Percentiles rank a stretch among this genome's conserved stretches.
These are phyloP conservation scores for Heimioporus retisporus DNA, from an alignment of 1,284 basidiomycete genomes.

Conservation along the genomic window DNA sequence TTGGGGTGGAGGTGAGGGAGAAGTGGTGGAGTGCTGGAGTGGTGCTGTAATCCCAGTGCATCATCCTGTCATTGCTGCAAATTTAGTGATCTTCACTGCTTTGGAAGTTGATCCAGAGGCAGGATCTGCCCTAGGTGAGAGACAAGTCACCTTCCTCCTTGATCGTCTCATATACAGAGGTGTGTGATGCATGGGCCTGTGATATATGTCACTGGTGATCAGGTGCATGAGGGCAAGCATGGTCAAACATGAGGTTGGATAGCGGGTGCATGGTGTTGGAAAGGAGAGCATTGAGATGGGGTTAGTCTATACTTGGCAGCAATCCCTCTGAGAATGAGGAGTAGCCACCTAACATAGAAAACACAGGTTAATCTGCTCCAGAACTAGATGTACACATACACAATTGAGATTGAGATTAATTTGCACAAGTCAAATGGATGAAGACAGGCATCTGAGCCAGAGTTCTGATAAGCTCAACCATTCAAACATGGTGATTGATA, in stretches of 20 bases:
- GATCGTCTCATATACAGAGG: slow-evolving; percentile 83
- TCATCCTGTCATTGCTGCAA: no score
- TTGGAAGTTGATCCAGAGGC: slow-evolving; percentile 17
- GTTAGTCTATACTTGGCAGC: slow-evolving; percentile 79
- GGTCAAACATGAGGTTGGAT: slow-evolving; percentile 48
- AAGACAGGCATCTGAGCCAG: slow-evolving; percentile 65
- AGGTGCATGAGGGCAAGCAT: slow-evolving; percentile 59
- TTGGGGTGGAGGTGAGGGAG: no score
- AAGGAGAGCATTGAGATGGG: slow-evolving; percentile 66
- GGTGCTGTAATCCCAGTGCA: no score
- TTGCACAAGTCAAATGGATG: slow-evolving; percentile 60
- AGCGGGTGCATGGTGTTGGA: slow-evolving; percentile 53
- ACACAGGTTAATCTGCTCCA: slow-evolving; percentile 75
- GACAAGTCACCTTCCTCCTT: slow-evolving; percentile 70
- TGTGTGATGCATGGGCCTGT: slow-evolving; percentile 66
- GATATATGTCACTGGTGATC: slow-evolving; percentile 76
- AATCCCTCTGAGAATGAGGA: slow-evolving; percentile 75
- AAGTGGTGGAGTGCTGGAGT: no score
- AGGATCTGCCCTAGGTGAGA: slow-evolving; percentile 41
- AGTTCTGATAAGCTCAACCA: slow-evolving; percentile 15
- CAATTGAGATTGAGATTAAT: slow-evolving; percentile 72
- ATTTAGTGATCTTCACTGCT: slow-evolving; percentile 33
- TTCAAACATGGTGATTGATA: slow-evolving; percentile 16
- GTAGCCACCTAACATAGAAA: slow-evolving; percentile 71
- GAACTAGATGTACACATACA: slow-evolving; percentile 70